Conservation (phyloP, 768 basidiomycete genomes). For the Termitomyces sp. region DNA sequence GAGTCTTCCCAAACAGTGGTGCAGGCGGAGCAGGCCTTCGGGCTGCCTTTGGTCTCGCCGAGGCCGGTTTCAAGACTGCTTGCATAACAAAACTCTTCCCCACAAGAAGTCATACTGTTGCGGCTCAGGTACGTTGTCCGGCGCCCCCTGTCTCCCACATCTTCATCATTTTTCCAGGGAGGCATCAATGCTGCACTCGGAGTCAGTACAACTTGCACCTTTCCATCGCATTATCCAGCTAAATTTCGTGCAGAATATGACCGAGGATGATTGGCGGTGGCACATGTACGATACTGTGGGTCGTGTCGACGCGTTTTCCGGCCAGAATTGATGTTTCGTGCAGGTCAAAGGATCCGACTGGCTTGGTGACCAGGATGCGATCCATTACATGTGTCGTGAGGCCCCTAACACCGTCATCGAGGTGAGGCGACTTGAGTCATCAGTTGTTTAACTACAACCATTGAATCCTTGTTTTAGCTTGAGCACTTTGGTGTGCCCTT, state of each 20-base stretch:
- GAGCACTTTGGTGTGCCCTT: slow-evolving; percentile 99
- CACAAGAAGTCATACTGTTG: slow-evolving; percentile 97
- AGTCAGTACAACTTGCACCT: slow-evolving; percentile 37
- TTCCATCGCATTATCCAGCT: slow-evolving; percentile 2
- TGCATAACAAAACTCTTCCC: slow-evolving; percentile 99
- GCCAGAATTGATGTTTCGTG: slow-evolving; percentile 8
- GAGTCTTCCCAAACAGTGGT: slow-evolving; percentile 46
- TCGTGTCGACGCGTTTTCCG: slow-evolving; percentile 6
- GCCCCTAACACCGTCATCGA: slow-evolving; percentile 92
- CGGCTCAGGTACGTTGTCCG: slow-evolving; percentile 68
- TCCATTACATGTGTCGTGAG: slow-evolving; percentile 99
- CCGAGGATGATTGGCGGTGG: slow-evolving; percentile 99
- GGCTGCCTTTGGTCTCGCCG: slow-evolving; percentile 97
- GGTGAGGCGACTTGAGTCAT: slow-evolving; percentile 32
- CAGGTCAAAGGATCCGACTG: slow-evolving; percentile 99
- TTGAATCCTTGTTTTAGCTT: slow-evolving; percentile 45
- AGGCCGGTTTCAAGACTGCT: slow-evolving; percentile 97
- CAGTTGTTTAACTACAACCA: not conserved
- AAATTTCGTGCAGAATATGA: slow-evolving; percentile 72
- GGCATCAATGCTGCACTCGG: slow-evolving; percentile 98
- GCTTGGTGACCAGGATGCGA: slow-evolving; percentile 99
- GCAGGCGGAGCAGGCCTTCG: slow-evolving; percentile 98
- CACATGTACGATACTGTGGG: slow-evolving; percentile 95
- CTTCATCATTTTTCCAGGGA: slow-evolving; percentile 46
- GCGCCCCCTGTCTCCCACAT: slow-evolving; percentile 3